Evolutionary conservation across 805 yeast species (phyloP), one percentile per base, ranked within the genome.

Genomic region (Candida bentonensis): DNA sequence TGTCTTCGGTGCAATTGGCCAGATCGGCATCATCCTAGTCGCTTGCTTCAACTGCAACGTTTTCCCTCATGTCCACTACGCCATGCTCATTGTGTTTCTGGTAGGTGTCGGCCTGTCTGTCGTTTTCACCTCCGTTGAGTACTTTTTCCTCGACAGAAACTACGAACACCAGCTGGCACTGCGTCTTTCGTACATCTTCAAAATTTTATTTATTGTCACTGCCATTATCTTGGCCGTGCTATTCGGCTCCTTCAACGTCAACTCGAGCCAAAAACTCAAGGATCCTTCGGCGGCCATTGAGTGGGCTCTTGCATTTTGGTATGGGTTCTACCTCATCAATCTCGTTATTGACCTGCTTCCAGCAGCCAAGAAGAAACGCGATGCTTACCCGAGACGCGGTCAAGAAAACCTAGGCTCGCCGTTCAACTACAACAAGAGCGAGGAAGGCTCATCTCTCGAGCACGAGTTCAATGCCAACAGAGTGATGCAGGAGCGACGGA

Each of bases 251-350:
- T 46, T 51, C 17, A 44, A 52, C 23, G 56, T 63, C 42, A 54
- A 57, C 58, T 57, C 59, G 11, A 66, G 68, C 22, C 55, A 63
- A 30, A 66, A 71, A 5, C 36, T 30, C 17, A 30, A 30, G 36
- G 36, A 30, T 49, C 72, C 72, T 2, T 65, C 70, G 34, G 87
- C 87, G 0, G 65, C 69, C 20, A 76, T 82, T 57, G 97, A 89
- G 62, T 89, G 97, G 97, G 57, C 78, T 2, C 62, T 88, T 39
- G 78, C 89, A n/a, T 88, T 79, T 62, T 79, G 84, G 77, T 88
- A 82, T 57, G 92, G 94, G 2, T 53, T 79, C 26, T 67, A 82
- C 48, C 73, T 79, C 50, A 56, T 79, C 3, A 63, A 79, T 46
- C 68, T 88, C 59, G 65, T 82, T 1, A 69, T 74, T 47, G 96